Conservation (phyloP, 352 stramenopile genomes). For the Blastocystis sp. region DNA sequence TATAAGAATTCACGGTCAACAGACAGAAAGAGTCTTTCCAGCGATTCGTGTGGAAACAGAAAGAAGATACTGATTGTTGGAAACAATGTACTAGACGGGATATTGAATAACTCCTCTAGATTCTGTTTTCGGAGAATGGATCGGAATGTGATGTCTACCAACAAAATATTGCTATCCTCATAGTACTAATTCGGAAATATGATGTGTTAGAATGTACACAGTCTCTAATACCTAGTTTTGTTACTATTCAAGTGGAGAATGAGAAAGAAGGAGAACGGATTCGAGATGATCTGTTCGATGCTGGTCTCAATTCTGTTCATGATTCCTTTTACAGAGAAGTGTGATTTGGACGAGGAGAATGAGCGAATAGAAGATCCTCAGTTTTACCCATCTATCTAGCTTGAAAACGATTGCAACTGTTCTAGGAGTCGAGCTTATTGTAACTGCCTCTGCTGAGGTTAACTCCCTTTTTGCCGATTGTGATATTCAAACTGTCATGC, state of each 20-base stretch:
- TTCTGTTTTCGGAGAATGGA: neutral
- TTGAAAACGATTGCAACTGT: neutral
- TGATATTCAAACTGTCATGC: neutral
- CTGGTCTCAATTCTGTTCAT: neutral
- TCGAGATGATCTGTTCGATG: neutral
- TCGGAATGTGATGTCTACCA: neutral
- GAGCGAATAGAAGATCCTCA: neutral
- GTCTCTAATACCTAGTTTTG: neutral
- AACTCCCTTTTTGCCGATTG: neutral
- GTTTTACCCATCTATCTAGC: neutral
- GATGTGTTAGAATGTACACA: neutral
- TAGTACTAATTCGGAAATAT: neutral
- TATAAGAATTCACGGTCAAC: neutral
- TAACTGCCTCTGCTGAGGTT: neutral
- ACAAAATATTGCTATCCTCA: conserved; percentile 20
- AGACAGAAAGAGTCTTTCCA: neutral
- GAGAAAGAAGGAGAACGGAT: neutral
- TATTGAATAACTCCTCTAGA: neutral
- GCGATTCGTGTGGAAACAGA: neutral
- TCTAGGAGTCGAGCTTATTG: neutral
- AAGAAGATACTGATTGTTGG: conserved; percentile 36
- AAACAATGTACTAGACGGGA: neutral
- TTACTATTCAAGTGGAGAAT: neutral
- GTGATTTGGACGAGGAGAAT: neutral
- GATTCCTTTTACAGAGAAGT: neutral